Evolutionary conservation across 768 basidiomycete species (phyloP).

Genomic region (Calocera cornea): DNA sequence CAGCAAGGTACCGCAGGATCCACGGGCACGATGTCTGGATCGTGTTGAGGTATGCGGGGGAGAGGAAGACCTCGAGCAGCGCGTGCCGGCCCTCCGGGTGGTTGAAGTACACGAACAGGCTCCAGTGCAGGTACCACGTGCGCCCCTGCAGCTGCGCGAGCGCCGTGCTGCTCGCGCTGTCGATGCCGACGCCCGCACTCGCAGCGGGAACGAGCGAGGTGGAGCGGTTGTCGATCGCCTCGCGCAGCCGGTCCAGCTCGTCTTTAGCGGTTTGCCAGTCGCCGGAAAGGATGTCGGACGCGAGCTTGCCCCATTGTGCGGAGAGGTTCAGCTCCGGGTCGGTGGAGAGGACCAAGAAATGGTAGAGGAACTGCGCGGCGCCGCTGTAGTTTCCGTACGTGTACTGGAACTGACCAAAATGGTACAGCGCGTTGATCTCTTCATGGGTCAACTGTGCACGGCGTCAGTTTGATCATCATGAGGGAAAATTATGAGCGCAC

Average conservation of each 20-base stretch:
- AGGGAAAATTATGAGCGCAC: constrained; percentile 34
- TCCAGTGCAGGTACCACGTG: constrained; percentile 96
- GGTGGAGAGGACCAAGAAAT: constrained; percentile 94
- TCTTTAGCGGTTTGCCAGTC: constrained; percentile 91
- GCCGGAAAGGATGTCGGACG: constrained; percentile 88
- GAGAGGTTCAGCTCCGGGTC: constrained; percentile 87
- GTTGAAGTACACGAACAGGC: constrained; percentile 96
- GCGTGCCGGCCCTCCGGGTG: constrained; percentile 81
- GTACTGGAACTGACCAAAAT: constrained; percentile 97
- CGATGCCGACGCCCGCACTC: constrained; percentile 21
- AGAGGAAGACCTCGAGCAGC: constrained; percentile 91
- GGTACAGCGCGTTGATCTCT: constrained; percentile 90
- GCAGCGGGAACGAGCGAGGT: constrained; percentile 34
- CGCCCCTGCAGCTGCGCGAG: constrained; percentile 83
- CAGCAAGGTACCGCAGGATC: constrained; percentile 86
- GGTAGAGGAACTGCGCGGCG: constrained; percentile 95
- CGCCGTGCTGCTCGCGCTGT: constrained; percentile 27
- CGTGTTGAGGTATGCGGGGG: constrained; percentile 93
- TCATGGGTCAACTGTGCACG: constrained; percentile 68
- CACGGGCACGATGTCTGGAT: constrained; percentile 93
- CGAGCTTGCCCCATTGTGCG: constrained; percentile 97
- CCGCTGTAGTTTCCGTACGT: constrained; percentile 96
- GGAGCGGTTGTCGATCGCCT: constrained; percentile 72
- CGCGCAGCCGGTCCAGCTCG: constrained; percentile 89
- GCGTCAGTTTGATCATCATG: not conserved